Evolutionary conservation across 345 rosid species (phyloP), one percentile per base, ranked within the genome.

Genomic region (Murraya koenigii): DNA sequence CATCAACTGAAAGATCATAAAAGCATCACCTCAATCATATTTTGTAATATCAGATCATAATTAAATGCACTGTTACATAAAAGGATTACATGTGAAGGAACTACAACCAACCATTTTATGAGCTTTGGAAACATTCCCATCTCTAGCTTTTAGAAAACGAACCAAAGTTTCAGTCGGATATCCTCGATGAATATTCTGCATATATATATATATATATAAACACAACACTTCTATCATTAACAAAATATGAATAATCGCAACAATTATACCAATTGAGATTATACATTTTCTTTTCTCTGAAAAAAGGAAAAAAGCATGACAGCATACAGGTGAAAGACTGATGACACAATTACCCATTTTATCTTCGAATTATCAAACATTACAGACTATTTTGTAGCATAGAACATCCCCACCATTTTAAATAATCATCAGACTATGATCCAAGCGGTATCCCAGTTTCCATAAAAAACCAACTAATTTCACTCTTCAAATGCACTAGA

Each of bases 71-170:
- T 7, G 28, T 28, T 15, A 55, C 19, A 59, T 20, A 9, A 56
- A 69, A 55, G 20, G n/a, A 36, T 6, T 4, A 59, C 0, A 44
- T 36, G 10, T 32, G 63, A 30, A 35, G 30, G 13, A 35, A 76
- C 52, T 23, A 35, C 36, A n/a, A 76, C 89, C 72, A 74, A 91
- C 97, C 97, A 92, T 92, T 84, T 82, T 87, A 82, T 90, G 89
- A 69, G 97, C 94, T 84, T 92, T 90, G 74, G 81, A 60, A 77
- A 89, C 89, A 88, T 86, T 89, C 82, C 93, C 81, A 25, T 92
- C 97, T 80, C 97, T 87, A n/a, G 94, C 94, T 82, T 87, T 90
- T 35, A 92, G 86, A 81, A 92, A 92, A 17, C 94, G 94, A 22
- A 55, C 80, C 79, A 90, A 84, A 56, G 89, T 87, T 86, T 89